Conservation (phyloP, 2,329 filamentous ascomycete species). For the Neopestalotiopsis sp. region DNA sequence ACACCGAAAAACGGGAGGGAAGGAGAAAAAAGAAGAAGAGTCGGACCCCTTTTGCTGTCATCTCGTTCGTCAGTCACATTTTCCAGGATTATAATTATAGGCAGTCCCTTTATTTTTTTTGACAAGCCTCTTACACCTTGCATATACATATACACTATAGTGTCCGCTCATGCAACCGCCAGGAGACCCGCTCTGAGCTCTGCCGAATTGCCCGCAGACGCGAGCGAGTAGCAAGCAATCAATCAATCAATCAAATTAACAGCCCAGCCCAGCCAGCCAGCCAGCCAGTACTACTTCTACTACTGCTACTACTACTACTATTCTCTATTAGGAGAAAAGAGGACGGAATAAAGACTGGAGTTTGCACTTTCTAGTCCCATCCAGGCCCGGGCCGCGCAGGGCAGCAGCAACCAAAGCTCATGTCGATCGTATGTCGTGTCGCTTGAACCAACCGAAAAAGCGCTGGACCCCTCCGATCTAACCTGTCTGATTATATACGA, state of each 20-base stretch:
- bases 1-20: not conserved
- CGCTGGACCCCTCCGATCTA: not conserved
- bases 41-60: not conserved
- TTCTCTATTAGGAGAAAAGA: not conserved
- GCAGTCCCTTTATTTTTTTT: not conserved
- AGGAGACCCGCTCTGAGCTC: conserved; percentile 1
- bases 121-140: not conserved
- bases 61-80: not conserved
- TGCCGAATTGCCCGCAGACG: not conserved
- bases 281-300: not conserved
- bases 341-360: not conserved
- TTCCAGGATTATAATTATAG: not conserved
- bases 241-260: too few relatives aligned
- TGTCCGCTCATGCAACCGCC: not conserved
- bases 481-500: conserved; percentile 25
- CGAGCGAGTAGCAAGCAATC: not conserved
- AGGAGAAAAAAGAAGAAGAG: not conserved
- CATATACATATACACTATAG: not conserved
- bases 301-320: too few relatives aligned
- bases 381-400: not conserved
- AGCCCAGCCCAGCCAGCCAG: not conserved
- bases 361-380: not conserved
- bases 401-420: conserved; percentile 3
- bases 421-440: conserved; percentile 18
- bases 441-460: conserved; percentile 11